Conservation (phyloP, 139 green algal species). For the Micromonas commoda region DNA sequence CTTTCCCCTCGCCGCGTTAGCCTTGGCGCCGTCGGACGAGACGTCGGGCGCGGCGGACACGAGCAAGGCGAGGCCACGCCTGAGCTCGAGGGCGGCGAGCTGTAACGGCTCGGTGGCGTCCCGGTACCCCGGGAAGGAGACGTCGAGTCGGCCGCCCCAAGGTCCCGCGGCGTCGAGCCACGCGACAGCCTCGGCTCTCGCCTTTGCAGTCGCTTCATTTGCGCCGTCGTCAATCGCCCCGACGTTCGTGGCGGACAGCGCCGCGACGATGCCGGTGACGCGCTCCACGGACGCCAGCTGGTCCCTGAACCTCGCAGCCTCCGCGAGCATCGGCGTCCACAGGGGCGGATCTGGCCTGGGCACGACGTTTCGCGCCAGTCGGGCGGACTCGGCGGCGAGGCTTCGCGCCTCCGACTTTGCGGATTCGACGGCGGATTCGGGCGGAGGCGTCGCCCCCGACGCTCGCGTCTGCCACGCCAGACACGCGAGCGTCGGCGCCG, state of each 20-base stretch:
- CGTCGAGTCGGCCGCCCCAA: slow-evolving; percentile 46
- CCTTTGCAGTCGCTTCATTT: background rate
- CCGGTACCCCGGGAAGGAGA: slow-evolving; percentile 59
- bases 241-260: too few relatives aligned
- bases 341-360: slow-evolving; percentile 60
- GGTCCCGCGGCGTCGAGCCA: slow-evolving; percentile 45
- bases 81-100: slow-evolving; percentile 60
- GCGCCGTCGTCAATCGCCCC: background rate
- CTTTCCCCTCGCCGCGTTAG: background rate
- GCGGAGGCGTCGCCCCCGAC: background rate
- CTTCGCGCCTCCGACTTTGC: background rate
- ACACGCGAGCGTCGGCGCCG: background rate
- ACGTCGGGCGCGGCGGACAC: background rate
- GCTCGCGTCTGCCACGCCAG: background rate
- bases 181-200: slow-evolving; percentile 6
- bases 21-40: background rate
- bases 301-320: slow-evolving; percentile 45
- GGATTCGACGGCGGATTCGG: background rate
- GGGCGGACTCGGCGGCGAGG: too few relatives aligned
- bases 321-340: slow-evolving; percentile 54
- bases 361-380: too few relatives aligned
- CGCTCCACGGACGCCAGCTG: slow-evolving; percentile 30
- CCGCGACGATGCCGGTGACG: slow-evolving; percentile 9
- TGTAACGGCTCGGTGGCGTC: slow-evolving; percentile 79
- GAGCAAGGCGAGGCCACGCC: slow-evolving; percentile 34